phyloP scores from a whole-genome alignment of 2,329 filamentous ascomycete species.

The Neocucurbitaria cava region DNA sequence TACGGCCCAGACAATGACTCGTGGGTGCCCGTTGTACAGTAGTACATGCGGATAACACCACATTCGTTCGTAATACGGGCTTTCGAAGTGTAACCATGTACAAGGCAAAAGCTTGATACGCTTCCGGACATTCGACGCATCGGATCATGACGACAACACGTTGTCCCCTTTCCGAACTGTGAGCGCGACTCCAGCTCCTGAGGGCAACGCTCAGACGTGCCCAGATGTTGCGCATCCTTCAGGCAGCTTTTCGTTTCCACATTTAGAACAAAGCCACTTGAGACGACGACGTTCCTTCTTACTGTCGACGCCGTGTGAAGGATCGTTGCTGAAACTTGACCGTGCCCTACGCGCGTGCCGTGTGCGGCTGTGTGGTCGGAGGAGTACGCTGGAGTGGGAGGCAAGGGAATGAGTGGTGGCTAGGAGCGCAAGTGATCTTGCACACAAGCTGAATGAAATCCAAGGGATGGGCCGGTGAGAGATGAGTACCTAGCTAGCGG shows the following conservation, averaged over 20 bases:
- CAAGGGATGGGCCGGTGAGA: neutral
- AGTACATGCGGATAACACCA: neutral
- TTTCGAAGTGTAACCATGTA: neutral
- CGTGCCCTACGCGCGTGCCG: neutral
- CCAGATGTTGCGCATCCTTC: neutral
- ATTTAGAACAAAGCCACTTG: neutral
- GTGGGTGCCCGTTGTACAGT: neutral
- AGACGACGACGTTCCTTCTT: neutral
- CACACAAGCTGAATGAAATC: neutral
- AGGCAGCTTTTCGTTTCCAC: neutral
- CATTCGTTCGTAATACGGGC: neutral
- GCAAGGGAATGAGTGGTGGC: neutral
- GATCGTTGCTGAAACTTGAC: neutral
- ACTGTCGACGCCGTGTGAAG: neutral
- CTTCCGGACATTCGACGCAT: neutral
- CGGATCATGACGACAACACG: neutral
- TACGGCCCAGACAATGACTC: neutral
- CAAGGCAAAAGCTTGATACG: neutral
- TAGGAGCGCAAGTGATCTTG: neutral
- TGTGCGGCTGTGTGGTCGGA: neutral
- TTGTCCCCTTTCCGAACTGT: neutral
- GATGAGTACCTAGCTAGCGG: too few relatives aligned
- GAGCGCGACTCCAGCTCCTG: neutral
- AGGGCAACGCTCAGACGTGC: neutral
- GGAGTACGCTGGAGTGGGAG: neutral